Evolutionary conservation across 805 yeast species (phyloP), one percentile per base, ranked within the genome.

Genomic region (Cyberlindnera euphorbiae): DNA sequence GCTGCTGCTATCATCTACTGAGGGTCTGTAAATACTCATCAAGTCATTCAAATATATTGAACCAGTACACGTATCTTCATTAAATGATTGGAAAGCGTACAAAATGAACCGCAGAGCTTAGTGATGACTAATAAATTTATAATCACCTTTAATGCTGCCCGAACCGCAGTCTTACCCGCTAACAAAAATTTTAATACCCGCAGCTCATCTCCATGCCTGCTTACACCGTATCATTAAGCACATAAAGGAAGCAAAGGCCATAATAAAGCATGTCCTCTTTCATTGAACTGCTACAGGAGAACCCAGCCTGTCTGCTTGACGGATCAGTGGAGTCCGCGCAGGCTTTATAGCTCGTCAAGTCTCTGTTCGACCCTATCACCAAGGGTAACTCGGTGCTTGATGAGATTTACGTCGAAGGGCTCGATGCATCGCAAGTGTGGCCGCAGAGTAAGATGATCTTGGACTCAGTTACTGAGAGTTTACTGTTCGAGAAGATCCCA

Each of bases 371-470:
- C 33, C 59, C 59, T 8, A 50, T 55, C 31, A 43, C 47, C 5
- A 39, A 49, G 33, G 50, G 46, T 2, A 44, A 53, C 36, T 48
- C 93, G 1, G 82, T 83, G 6, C 66, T 90, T 15, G 96, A 88
- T 58, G 88, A 85, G 55, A 70, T 90, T 15, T 77, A 81, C 48
- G 71, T 82, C 11, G 94, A 88, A 32, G 97, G 96, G 1, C 66
- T 90, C 36, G 96, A 85, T 57, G 79, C 96, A 17, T 73, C 82
- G 26, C 97, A 90, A 56, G 88, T 93, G 0, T 90, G 90, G 87
- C 95, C 90, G 38, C 97, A 90, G 60, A 80, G 85, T 2, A 86
- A 84, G 59, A 72, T 90, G 63, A 80, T 90, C 14, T 64, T 87
- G 26, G 96, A 88, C 40, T 82, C 81, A 7, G 82, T 82, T 10